These are phyloP conservation scores for Iberis amara DNA, from an alignment of 441 rosid species.

Conservation along the genomic window DNA sequence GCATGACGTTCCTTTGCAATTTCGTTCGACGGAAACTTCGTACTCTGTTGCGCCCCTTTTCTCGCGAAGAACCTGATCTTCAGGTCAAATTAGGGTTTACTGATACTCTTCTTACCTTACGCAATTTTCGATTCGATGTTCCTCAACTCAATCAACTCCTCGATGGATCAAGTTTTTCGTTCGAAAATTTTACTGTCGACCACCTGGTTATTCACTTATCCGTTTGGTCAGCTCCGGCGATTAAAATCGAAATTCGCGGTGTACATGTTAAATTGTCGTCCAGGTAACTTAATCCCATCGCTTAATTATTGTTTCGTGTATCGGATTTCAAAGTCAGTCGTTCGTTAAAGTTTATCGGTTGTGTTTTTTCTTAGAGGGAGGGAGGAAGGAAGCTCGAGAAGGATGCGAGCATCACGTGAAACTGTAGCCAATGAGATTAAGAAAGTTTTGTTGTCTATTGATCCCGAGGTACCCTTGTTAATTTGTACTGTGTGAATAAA, in stretches of 20 bases:
- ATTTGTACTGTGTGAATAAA: neutral
- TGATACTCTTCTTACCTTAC: slow-evolving; percentile 39
- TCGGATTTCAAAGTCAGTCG: neutral
- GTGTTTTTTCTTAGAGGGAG: slow-evolving; percentile 32
- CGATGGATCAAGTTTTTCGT: slow-evolving; percentile 35
- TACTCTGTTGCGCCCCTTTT: slow-evolving; percentile 62
- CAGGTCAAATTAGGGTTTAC: slow-evolving; percentile 57
- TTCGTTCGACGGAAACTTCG: slow-evolving; percentile 48
- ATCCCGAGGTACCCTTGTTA: slow-evolving; percentile 62
- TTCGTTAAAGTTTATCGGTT: slow-evolving; percentile 9
- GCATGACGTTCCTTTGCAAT: slow-evolving; percentile 45
- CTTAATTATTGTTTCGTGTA: slow-evolving; percentile 1
- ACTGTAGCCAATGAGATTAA: slow-evolving; percentile 38
- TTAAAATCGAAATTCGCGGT: slow-evolving; percentile 56
- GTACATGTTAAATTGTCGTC: slow-evolving; percentile 46
- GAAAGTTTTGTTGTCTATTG: slow-evolving; percentile 51
- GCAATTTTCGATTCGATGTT: slow-evolving; percentile 47
- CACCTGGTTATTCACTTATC: slow-evolving; percentile 50
- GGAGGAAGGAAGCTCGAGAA: slow-evolving; percentile 38
- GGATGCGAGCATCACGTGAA: slow-evolving; percentile 29
- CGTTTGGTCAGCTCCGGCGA: slow-evolving; percentile 68
- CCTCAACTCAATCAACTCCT: slow-evolving; percentile 46
- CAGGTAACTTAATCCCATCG: slow-evolving; percentile 39
- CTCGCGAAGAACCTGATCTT: slow-evolving; percentile 57
- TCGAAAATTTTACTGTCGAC: slow-evolving; percentile 51